These are phyloP conservation scores for Pestalotiopsis sp. DNA, from an alignment of 2,329 filamentous ascomycete genomes.

Conservation along the genomic window DNA sequence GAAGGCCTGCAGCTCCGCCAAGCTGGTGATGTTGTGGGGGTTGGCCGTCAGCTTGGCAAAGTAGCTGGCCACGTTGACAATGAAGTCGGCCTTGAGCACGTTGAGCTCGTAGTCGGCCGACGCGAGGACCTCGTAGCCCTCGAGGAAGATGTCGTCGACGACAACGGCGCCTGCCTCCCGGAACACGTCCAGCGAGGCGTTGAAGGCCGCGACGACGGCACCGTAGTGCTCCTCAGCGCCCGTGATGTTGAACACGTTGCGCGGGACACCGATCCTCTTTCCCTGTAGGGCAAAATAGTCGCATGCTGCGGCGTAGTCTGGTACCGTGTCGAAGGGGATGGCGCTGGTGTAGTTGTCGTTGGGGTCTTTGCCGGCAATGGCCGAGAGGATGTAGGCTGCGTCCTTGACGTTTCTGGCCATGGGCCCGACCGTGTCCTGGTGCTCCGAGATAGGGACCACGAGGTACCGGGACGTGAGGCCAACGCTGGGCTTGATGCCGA, in stretches of 20 bases:
- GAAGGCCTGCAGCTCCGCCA: constrained; percentile 55
- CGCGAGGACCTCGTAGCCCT: constrained; percentile 46
- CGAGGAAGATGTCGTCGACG: constrained; percentile 62
- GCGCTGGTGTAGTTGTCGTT: constrained; percentile 65
- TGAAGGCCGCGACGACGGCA: constrained; percentile 50
- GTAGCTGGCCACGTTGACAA: constrained; percentile 57
- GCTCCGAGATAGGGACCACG: constrained; percentile 65
- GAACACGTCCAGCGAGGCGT: constrained; percentile 54
- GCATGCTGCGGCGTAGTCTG: constrained; percentile 64
- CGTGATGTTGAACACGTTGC: constrained; percentile 52
- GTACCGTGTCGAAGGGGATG: constrained; percentile 55
- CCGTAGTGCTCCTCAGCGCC: constrained; percentile 13
- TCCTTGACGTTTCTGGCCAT: constrained; percentile 68
- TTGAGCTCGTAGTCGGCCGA: constrained; percentile 31
- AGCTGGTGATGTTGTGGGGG: constrained; percentile 52
- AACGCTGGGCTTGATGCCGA: constrained; percentile 69
- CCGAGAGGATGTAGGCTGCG: constrained; percentile 62
- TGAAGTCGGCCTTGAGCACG: constrained; percentile 62
- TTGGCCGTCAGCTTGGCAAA: constrained; percentile 58
- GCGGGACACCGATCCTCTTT: constrained; percentile 65
- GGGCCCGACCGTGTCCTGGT: constrained; percentile 68
- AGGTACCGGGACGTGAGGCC: constrained; percentile 63
- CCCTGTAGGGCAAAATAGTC: constrained; percentile 52
- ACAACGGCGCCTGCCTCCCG: constrained; percentile 58
- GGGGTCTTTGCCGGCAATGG: constrained; percentile 62